Evolutionary conservation across 305 asterid genomes (phyloP).

Genomic region (Fraxinus angustifolia): DNA sequence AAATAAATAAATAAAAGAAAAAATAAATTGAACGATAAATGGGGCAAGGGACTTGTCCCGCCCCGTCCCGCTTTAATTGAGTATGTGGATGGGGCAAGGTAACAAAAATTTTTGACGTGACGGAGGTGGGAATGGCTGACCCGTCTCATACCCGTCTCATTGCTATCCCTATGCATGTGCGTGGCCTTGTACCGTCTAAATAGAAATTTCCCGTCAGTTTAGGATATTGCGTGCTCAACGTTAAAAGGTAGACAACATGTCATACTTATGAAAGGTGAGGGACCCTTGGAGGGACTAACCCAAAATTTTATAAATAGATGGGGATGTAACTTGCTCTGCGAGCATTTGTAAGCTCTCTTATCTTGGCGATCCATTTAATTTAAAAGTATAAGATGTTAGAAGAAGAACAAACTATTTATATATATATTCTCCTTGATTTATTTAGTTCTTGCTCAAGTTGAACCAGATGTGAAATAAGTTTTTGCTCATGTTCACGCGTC

Average conservation of each 20-base stretch:
- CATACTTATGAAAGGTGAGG: background rate
- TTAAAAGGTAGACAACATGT: background rate
- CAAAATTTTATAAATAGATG: background rate
- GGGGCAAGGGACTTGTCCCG: too few relatives aligned
- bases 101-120: too few relatives aligned
- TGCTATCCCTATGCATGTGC: background rate
- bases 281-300: background rate
- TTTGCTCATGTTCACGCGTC: background rate
- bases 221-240: background rate
- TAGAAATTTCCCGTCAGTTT: background rate
- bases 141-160: too few relatives aligned
- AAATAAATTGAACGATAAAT: too few relatives aligned
- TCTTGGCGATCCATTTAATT: background rate
- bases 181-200: background rate
- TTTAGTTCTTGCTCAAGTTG: background rate
- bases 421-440: background rate
- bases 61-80: too few relatives aligned
- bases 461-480: background rate
- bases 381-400: background rate
- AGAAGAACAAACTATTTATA: background rate
- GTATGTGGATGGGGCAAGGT: too few relatives aligned
- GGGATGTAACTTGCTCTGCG: background rate
- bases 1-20: too few relatives aligned
- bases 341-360: background rate
- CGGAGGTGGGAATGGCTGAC: too few relatives aligned